These are phyloP conservation scores for Suhomyces sp. DNA, from an alignment of 805 yeast genomes.

Conservation along the genomic window DNA sequence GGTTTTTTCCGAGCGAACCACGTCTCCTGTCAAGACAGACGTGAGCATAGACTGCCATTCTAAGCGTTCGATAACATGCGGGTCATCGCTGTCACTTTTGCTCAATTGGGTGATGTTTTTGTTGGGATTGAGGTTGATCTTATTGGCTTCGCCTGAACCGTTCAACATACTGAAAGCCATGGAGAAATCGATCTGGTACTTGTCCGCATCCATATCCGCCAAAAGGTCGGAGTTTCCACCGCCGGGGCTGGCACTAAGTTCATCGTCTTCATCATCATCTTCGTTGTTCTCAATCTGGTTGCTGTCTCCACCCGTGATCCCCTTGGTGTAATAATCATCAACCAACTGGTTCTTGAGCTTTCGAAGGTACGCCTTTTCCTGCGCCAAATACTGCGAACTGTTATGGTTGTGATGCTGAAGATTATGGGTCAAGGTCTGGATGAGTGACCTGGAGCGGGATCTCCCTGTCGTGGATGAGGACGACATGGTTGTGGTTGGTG, in stretches of 20 bases:
- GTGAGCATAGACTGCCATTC: conserved; percentile 97
- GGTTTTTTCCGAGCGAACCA: conserved; percentile 85
- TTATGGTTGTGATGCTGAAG: conserved; percentile 17
- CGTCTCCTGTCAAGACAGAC: conserved; percentile 91
- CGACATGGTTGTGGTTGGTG: too few species aligned
- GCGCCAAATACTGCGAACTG: conserved; percentile 50
- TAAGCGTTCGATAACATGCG: conserved; percentile 66
- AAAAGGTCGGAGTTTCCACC: conserved; percentile 32
- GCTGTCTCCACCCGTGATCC: conserved; percentile 47
- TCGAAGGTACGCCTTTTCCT: conserved; percentile 65
- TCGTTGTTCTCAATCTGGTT: conserved; percentile 25
- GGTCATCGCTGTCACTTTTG: conserved; percentile 42
- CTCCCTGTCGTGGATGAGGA: conserved; percentile 3
- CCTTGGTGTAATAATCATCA: conserved; percentile 74
- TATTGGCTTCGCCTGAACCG: conserved; percentile 12
- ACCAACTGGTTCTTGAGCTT: conserved; percentile 58
- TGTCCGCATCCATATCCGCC: conserved; percentile 42
- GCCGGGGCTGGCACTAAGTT: conserved; percentile 36
- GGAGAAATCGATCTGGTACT: conserved; percentile 49
- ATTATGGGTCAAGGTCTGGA: conserved; percentile 18
- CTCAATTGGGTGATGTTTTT: conserved; percentile 37
- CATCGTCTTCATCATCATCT: conserved; percentile 25
- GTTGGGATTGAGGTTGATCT: conserved; percentile 17
- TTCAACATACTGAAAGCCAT: conserved; percentile 37
- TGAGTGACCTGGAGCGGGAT: conserved; percentile 18